phyloP scores from a whole-genome alignment of 2,329 filamentous ascomycete species.

The Pseudodiploospora longispora region DNA sequence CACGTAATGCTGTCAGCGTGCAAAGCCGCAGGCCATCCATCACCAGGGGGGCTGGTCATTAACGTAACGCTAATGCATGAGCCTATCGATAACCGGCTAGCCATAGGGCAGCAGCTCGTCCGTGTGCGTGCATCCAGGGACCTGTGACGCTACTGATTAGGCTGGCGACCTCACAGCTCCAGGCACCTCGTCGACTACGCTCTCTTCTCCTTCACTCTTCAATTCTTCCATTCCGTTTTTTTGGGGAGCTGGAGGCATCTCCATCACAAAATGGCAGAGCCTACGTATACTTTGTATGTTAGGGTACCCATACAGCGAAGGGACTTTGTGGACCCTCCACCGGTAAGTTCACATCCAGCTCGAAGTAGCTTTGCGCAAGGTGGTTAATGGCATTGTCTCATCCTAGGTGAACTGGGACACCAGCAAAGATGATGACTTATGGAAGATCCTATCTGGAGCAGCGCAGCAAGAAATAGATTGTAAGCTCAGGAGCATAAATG shows the following conservation, averaged over 20 bases:
- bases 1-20: neutral
- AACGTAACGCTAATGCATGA: neutral
- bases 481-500: constrained; percentile 32
- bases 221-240: neutral
- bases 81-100: neutral
- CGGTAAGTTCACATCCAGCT: constrained; percentile 42
- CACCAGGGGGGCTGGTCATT: neutral
- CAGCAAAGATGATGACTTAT: constrained; percentile 77
- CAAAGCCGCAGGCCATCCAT: neutral
- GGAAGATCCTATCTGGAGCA: constrained; percentile 79
- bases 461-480: constrained; percentile 83
- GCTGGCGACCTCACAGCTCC: constrained; percentile 1
- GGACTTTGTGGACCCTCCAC: constrained; percentile 83
- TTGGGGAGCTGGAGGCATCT: too few relatives aligned
- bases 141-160: neutral
- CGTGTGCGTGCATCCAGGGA: neutral
- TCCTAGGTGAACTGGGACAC: constrained; percentile 80
- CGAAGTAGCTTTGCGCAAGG: neutral
- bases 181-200: neutral
- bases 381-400: neutral
- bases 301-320: constrained; percentile 82
- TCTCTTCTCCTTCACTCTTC: constrained; percentile 2
- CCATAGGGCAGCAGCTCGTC: neutral
- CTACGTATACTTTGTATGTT: constrained; percentile 69
- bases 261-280: constrained; percentile 35